Percentiles rank a stretch among this genome's conserved stretches.
Evolutionary conservation across 1,139 yeast species (phyloP).

Genomic region (Pichia kudriavzevii): DNA sequence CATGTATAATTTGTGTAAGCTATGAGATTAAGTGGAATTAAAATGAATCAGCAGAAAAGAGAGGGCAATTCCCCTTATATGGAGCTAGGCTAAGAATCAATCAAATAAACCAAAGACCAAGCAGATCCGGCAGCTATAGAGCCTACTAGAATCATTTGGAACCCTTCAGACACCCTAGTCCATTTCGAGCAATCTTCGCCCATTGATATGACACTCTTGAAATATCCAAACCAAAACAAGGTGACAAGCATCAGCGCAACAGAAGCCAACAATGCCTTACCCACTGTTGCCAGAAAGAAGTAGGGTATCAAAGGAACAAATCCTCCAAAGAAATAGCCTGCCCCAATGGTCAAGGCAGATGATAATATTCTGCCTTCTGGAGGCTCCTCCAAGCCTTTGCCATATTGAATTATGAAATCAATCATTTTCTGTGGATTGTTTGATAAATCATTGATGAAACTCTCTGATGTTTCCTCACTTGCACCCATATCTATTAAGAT

Average conservation of each 20-base stretch:
- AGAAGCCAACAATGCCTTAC: slow-evolving; percentile 67
- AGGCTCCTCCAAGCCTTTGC: slow-evolving; percentile 74
- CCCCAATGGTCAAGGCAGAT: slow-evolving; percentile 70
- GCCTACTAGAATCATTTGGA: slow-evolving; percentile 89
- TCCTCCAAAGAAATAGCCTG: slow-evolving; percentile 71
- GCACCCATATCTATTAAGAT: slow-evolving; percentile 66
- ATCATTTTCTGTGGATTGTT: slow-evolving; percentile 58
- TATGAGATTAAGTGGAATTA: background rate
- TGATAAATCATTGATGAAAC: slow-evolving; percentile 63
- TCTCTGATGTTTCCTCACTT: slow-evolving; percentile 54
- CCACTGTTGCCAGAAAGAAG: slow-evolving; percentile 67
- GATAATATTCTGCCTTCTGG: slow-evolving; percentile 72
- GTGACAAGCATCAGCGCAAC: slow-evolving; percentile 80
- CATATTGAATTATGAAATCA: slow-evolving; percentile 65
- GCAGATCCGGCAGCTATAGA: slow-evolving; percentile 97
- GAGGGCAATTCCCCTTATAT: background rate
- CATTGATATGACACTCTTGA: slow-evolving; percentile 78
- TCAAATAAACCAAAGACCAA: slow-evolving; percentile 79
- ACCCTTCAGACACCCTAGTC: slow-evolving; percentile 67
- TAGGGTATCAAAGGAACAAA: slow-evolving; percentile 75
- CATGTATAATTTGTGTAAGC: background rate
- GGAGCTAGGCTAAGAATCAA: slow-evolving; percentile 36
- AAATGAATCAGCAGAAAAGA: background rate
- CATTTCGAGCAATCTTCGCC: slow-evolving; percentile 62
- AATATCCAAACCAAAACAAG: slow-evolving; percentile 76